Percentiles rank a stretch among this genome's conserved stretches.
Evolutionary conservation across 1,139 yeast genomes (phyloP).

Genomic region (Magnusiomyces magnusii): DNA sequence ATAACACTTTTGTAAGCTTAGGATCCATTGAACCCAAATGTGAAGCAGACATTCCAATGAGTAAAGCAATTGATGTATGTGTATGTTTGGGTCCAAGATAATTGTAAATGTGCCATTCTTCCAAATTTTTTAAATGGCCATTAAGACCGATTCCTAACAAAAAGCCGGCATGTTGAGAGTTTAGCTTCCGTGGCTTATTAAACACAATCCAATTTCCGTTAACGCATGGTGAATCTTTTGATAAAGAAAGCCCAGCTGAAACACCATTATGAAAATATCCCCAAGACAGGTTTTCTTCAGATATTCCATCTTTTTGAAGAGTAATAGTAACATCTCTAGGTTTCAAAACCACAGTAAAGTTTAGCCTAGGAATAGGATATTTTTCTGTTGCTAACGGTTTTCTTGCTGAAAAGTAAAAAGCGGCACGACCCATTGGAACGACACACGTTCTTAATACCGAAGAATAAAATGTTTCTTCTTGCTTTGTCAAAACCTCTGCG

Average conservation of each 20-base stretch:
- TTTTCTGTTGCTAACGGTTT: slow-evolving; percentile 79
- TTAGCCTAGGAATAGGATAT: slow-evolving; percentile 70
- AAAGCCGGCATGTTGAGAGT: slow-evolving; percentile 90
- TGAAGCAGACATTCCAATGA: slow-evolving; percentile 93
- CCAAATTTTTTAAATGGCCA: slow-evolving; percentile 76
- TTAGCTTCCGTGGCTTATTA: slow-evolving; percentile 64
- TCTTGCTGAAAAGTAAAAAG: slow-evolving; percentile 59
- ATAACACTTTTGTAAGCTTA: slow-evolving; percentile 79
- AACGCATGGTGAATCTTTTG: slow-evolving; percentile 60
- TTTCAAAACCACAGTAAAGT: slow-evolving; percentile 56
- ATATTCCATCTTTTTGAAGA: slow-evolving; percentile 48
- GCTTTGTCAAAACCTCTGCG: slow-evolving; percentile 49
- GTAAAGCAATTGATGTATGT: slow-evolving; percentile 74
- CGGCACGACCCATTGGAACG: slow-evolving; percentile 72
- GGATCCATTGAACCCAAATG: slow-evolving; percentile 75
- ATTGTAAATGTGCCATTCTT: slow-evolving; percentile 96
- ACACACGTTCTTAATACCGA: slow-evolving; percentile 70
- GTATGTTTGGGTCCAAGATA: slow-evolving; percentile 87
- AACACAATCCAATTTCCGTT: slow-evolving; percentile 91
- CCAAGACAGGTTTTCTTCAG: slow-evolving; percentile 57
- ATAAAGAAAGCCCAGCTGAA: slow-evolving; percentile 74
- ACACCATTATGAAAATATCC: slow-evolving; percentile 92
- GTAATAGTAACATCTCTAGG: slow-evolving; percentile 64
- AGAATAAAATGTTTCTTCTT: slow-evolving; percentile 55
- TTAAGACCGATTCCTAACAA: slow-evolving; percentile 85